A percentile compares a stretch with the other conserved stretches of the same genome.
Evolutionary conservation across 1,139 yeast genomes (phyloP).

Genomic region (Scheffersomyces cryptocercus): DNA sequence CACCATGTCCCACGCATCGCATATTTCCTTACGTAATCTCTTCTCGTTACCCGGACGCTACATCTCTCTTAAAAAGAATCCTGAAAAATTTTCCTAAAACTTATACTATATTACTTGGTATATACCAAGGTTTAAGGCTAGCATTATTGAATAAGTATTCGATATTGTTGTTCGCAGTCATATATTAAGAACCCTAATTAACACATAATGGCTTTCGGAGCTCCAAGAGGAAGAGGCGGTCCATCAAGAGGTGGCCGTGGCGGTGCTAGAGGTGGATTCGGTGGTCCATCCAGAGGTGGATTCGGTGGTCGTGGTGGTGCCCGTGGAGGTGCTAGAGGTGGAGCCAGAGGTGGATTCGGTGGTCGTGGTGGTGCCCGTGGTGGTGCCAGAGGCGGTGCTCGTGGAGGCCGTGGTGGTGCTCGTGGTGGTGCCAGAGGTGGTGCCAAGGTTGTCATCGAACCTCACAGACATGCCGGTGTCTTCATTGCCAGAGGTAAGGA

Average conservation of each 20-base stretch:
- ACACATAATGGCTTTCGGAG: conserved; percentile 34
- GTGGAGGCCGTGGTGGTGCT: conserved; percentile 76
- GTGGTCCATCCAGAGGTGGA: conserved; percentile 30
- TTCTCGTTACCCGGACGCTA: conserved; percentile 20
- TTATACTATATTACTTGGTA: not conserved
- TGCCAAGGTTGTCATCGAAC: conserved; percentile 94
- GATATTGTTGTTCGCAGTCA: conserved; percentile 3
- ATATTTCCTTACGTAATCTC: conserved; percentile 13
- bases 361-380: conserved; percentile 46
- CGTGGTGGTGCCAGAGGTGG: conserved; percentile 81
- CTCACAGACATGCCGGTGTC: conserved; percentile 97
- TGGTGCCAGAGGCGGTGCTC: conserved; percentile 53
- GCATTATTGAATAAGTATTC: conserved; percentile 3
- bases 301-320: conserved; percentile 28
- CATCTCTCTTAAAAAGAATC: conserved; percentile 12
- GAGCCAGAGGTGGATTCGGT: conserved; percentile 23
- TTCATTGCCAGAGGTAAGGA: conserved; percentile 99
- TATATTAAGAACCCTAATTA: conserved; percentile 1
- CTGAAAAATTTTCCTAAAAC: conserved; percentile 10
- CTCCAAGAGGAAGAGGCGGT: conserved; percentile 31
- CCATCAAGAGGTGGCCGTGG: conserved; percentile 34
- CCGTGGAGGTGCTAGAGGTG: conserved; percentile 32
- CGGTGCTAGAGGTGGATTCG: conserved; percentile 50
- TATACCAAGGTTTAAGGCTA: conserved; percentile 1
- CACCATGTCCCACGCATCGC: not conserved